These are phyloP conservation scores for Debaryomyces fabryi DNA, from an alignment of 1,139 yeast species.

Conservation along the genomic window DNA sequence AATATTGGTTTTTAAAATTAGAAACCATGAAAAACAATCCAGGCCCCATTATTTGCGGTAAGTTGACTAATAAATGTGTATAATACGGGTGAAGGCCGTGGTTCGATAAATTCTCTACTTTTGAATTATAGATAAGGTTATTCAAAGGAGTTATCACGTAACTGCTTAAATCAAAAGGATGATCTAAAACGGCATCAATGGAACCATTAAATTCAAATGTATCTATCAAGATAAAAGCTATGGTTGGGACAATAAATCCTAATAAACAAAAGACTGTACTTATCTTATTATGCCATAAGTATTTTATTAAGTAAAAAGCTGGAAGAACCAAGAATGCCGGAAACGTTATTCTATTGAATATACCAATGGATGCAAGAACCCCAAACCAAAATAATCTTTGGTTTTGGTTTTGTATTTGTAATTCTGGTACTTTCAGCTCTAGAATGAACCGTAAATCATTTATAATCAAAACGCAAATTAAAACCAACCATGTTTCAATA, in stretches of 20 bases:
- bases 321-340: slow-evolving; percentile 75
- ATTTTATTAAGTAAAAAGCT: slow-evolving; percentile 38
- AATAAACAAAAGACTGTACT: slow-evolving; percentile 25
- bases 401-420: slow-evolving; percentile 15
- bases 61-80: slow-evolving; percentile 71
- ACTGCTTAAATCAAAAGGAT: slow-evolving; percentile 15
- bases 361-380: slow-evolving; percentile 59
- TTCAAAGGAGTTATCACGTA: slow-evolving; percentile 73
- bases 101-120: slow-evolving; percentile 56
- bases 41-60: slow-evolving; percentile 87
- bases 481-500: slow-evolving; percentile 71
- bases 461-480: slow-evolving; percentile 56
- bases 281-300: slow-evolving; percentile 32
- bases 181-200: slow-evolving; percentile 8
- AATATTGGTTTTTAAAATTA: slow-evolving; percentile 33
- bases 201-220: slow-evolving; percentile 32
- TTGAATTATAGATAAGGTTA: slow-evolving; percentile 70
- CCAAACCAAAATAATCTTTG: slow-evolving; percentile 49
- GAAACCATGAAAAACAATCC: slow-evolving; percentile 50
- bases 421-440: slow-evolving; percentile 17
- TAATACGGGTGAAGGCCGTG: slow-evolving; percentile 87
- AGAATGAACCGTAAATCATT: slow-evolving; percentile 43
- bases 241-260: slow-evolving; percentile 39
- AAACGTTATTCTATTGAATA: slow-evolving; percentile 85
- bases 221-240: slow-evolving; percentile 54